phyloP scores from a whole-genome alignment of 768 basidiomycete species.

The Leucogyrophana mollusca region DNA sequence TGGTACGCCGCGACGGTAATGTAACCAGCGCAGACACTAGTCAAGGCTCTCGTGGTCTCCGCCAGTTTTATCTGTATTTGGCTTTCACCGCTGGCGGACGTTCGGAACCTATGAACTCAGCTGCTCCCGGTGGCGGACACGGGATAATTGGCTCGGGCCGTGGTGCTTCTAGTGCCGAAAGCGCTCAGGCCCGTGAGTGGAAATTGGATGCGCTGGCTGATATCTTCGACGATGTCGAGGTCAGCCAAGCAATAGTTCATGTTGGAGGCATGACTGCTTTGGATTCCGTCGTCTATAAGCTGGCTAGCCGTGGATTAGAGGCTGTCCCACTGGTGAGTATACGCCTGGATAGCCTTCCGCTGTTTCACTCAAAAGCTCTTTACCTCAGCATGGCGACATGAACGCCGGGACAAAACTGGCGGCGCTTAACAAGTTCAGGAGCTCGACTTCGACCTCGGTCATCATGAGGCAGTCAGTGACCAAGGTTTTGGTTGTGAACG shows the following conservation, averaged over 20 bases:
- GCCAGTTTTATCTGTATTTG: conserved; percentile 95
- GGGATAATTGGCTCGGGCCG: conserved; percentile 96
- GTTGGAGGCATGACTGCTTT: conserved; percentile 86
- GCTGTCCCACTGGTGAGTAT: conserved; percentile 79
- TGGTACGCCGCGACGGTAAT: conserved; percentile 89
- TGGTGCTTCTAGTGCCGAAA: conserved; percentile 77
- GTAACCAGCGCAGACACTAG: conserved; percentile 66
- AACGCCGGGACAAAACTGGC: conserved; percentile 77
- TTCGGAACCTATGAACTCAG: conserved; percentile 45
- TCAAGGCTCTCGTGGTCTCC: conserved; percentile 78
- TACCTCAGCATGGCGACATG: conserved; percentile 86
- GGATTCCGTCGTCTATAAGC: conserved; percentile 87
- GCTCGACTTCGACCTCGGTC: conserved; percentile 39
- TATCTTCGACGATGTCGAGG: conserved; percentile 84
- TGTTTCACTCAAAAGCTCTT: conserved; percentile 12
- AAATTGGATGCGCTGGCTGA: conserved; percentile 91
- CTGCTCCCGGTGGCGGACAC: conserved; percentile 54
- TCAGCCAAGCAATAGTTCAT: conserved; percentile 79
- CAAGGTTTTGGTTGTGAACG: conserved; percentile 88
- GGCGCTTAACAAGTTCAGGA: conserved; percentile 82
- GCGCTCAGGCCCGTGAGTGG: conserved; percentile 87
- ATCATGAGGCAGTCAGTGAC: conserved; percentile 65
- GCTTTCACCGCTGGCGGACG: conserved; percentile 89
- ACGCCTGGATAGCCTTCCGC: conserved; percentile 1
- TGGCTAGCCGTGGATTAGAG: conserved; percentile 83